Base-by-base conservation (phyloP, 2,329 filamentous ascomycete genomes). In the Emericellopsis cladophorae region DNA sequence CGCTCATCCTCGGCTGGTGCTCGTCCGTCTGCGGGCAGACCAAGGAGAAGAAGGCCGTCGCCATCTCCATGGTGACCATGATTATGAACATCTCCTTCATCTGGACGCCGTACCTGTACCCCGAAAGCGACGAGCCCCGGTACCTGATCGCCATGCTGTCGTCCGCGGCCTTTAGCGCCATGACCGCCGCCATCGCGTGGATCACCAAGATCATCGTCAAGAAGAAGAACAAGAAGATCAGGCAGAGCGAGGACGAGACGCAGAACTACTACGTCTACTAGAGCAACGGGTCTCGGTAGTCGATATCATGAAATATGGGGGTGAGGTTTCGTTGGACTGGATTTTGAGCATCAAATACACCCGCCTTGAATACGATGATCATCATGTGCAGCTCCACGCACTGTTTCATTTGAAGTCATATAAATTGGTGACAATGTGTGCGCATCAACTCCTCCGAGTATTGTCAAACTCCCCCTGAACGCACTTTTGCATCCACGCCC, bases 401-500 rank as follows among this genome's bases (percentile, higher is more conserved):
- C 18, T 21, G 18, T 21, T 21, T 21, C 18, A 21, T 3, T 21
- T 21, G 18, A 21, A 21, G 18, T 3, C 18, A 3, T 21, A 5
- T 21, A 21, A 21, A 3, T 21, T 5, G 5, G 18, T 21, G 18
- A 21, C 18, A 21, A 5, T 21, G 18, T 21, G 18, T 21, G 4
- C 18, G 18, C 18, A 21, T 21, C 18, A 21, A 5, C 18, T 5
- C 18, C 18, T 21, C 5, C 18, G 18, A 21, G 18, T 5, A 21
- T 21, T 43, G 40, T 43, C 46, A 16, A 51, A 38, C 15, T 50
- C 44, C 11, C 49, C 48, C 12, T 45, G 38, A 14, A 50, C 39
- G 36, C 73, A 68, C 46, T 66, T 67, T 53, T 79, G 79, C 49
- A 83, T 76, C 72, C 75, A 86, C 45, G 77, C 75, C 41, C 84